phyloP scores from a whole-genome alignment of 495 filamentous ascomycete genomes.

The Penicillium bialowiezense region DNA sequence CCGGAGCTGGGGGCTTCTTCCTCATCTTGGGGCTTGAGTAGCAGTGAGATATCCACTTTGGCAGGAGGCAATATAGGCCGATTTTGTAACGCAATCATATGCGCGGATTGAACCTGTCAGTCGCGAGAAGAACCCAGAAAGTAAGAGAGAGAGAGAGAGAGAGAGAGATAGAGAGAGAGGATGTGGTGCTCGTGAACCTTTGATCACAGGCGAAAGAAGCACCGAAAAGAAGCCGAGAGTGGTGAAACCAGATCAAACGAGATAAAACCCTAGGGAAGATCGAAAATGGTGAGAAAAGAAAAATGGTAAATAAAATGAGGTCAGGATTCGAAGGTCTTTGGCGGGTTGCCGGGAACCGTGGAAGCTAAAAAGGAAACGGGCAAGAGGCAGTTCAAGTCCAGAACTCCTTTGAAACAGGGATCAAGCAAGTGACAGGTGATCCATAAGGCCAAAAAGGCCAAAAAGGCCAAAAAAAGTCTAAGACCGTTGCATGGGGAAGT shows the following conservation, averaged over 20 bases:
- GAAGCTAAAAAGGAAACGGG: not conserved
- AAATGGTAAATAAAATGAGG: not conserved
- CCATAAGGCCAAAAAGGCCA: not conserved
- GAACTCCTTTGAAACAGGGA: slow-evolving; percentile 4
- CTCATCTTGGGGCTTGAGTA: slow-evolving; percentile 77
- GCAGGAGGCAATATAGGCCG: slow-evolving; percentile 50
- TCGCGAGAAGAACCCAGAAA: not conserved
- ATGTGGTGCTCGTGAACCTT: slow-evolving; percentile 17
- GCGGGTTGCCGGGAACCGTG: not conserved
- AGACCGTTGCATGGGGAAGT: slow-evolving; percentile 7
- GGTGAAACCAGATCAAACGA: too few relatives aligned
- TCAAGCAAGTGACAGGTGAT: slow-evolving; percentile 9
- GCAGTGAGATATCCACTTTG: slow-evolving; percentile 87
- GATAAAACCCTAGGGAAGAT: not conserved
- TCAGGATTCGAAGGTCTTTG: not conserved
- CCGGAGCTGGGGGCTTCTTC: slow-evolving; percentile 59
- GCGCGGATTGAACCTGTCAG: too few relatives aligned
- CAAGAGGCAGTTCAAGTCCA: not conserved
- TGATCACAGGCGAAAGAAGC: not conserved
- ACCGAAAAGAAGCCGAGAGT: not conserved
- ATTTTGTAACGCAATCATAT: slow-evolving; percentile 53
- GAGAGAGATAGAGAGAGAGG: not conserved
- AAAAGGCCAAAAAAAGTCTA: slow-evolving; percentile 6
- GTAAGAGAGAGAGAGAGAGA: not conserved
- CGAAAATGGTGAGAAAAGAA: slow-evolving; percentile 1